Base-by-base conservation (phyloP, 2,329 filamentous ascomycete species). In the Claviceps capensis region DNA sequence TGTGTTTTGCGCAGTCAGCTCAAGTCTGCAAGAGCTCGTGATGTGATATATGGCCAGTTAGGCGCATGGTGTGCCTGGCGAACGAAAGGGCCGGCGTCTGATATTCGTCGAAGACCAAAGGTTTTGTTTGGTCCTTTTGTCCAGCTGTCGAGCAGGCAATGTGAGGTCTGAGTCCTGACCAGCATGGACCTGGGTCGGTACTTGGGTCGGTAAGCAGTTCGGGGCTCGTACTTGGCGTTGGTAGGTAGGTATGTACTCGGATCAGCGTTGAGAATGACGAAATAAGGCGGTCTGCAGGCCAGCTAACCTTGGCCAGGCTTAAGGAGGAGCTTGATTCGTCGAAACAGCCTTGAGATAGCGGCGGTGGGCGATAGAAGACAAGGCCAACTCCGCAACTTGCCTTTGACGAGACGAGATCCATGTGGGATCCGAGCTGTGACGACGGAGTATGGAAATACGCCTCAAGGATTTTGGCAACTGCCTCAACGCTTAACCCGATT, bases 31-130 rank as follows among this genome's bases (percentile, higher is more conserved):
- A 47, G 47, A 40, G 47, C 36, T 54, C 47, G 26, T 42, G 45
- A 48, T 46, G 46, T 38, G 41, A 44, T 17, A 44, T 23, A 40
- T 41, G 46, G 45, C 53, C 47, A 45, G 36, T 14, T 37, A 44
- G 30, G 47, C 40, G 47, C 56, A 57, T 57, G 50, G 17, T 55
- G 54, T 36, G 19, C 16, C 8, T 17, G 17, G 49, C 34, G 19
- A 44, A 40, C 30, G 14, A 51, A 41, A 47, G 43, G 42, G 16
- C 40, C 23, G 19, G 47, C 47, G 16, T 44, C 17, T 22, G 16
- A 50, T 34, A 17, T 30, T 17, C 14, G 44, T 46, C 44, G 16
- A 17, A 23, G 1, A 13, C 8, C 16, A 22, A 46, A 17, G 7
- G 44, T 8, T n/a, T 37, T 42, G 16, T 34, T 34, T 34, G 19